Percentiles rank a stretch among this genome's conserved stretches.
Evolutionary conservation across 768 basidiomycete genomes (phyloP).

Genomic region (Pulveroboletus sp.): DNA sequence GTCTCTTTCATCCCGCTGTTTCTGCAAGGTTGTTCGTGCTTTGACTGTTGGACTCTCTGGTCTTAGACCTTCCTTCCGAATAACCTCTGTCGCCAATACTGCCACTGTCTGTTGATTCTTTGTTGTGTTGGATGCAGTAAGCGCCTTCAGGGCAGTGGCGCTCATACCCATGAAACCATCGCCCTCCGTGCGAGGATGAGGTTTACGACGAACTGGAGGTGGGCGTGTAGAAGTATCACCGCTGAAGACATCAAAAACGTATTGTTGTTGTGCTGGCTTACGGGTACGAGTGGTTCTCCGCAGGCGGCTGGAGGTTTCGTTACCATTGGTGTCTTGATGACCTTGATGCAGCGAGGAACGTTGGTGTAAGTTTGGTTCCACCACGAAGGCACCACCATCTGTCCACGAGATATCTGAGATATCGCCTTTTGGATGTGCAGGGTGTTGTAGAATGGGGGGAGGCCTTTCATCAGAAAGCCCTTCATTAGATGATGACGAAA

Average conservation of each 20-base stretch:
- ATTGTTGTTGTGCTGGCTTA: constrained; percentile 35
- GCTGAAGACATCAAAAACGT: constrained; percentile 37
- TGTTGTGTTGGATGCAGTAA: constrained; percentile 68
- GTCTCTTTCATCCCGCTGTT: constrained; percentile 59
- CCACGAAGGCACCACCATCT: constrained; percentile 10
- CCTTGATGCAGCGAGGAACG: constrained; percentile 15
- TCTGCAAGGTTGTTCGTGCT: constrained; percentile 61
- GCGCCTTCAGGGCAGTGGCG: constrained; percentile 58
- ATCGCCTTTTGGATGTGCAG: not conserved
- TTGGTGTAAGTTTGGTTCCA: not conserved
- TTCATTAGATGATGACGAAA: constrained; percentile 21
- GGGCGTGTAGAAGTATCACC: constrained; percentile 25
- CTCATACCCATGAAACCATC: constrained; percentile 62
- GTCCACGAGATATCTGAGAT: not conserved
- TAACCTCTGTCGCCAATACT: constrained; percentile 62
- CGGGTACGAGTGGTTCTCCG: constrained; percentile 53
- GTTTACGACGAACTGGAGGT: constrained; percentile 42
- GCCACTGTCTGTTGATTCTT: constrained; percentile 65
- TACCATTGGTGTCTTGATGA: constrained; percentile 9
- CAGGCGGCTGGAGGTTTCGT: constrained; percentile 12
- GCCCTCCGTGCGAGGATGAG: constrained; percentile 31
- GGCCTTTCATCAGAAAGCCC: constrained; percentile 5
- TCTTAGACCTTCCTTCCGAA: constrained; percentile 62
- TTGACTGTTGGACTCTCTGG: constrained; percentile 80
- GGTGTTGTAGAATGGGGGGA: not conserved